A percentile compares a stretch with the other conserved stretches of the same genome.
These are phyloP conservation scores for Ophiostoma angusticollis DNA, from an alignment of 2,329 filamentous ascomycete species.

Conservation along the genomic window DNA sequence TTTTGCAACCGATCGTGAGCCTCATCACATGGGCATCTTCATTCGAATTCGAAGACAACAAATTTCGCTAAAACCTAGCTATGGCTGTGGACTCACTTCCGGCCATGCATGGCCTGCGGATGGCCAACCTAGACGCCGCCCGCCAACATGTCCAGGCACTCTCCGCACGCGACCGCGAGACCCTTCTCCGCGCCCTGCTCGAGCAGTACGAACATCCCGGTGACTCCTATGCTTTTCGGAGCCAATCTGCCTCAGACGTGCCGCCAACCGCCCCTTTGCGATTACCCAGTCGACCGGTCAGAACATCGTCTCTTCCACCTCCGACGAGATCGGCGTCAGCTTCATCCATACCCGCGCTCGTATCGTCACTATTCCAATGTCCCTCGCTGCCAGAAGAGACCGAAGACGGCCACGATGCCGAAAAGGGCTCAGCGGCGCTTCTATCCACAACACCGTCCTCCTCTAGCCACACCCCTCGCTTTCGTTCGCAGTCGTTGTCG, in stretches of 20 bases:
- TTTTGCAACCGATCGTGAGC: too few species aligned
- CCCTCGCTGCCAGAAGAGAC: conserved; percentile 6
- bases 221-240: not conserved
- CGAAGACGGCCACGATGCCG: too few species aligned
- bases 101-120: conserved; percentile 4
- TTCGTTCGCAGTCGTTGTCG: conserved; percentile 2
- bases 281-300: not conserved
- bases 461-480: conserved; percentile 10
- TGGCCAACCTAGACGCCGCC: conserved; percentile 17
- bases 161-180: conserved; percentile 20
- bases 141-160: conserved; percentile 22
- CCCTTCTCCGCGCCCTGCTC: conserved; percentile 21
- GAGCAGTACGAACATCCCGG: conserved; percentile 17
- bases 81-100: conserved; percentile 2
- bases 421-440: not conserved
- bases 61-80: too few species aligned
- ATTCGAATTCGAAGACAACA: too few species aligned
- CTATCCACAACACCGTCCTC: not conserved
- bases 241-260: not conserved
- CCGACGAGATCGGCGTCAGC: not conserved
- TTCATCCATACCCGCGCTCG: not conserved
- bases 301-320: not conserved
- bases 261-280: not conserved
- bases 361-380: not conserved
- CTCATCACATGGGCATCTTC: too few species aligned